Evolutionary conservation across 257 asterid species (phyloP).

Genomic region (Mentha longifolia): DNA sequence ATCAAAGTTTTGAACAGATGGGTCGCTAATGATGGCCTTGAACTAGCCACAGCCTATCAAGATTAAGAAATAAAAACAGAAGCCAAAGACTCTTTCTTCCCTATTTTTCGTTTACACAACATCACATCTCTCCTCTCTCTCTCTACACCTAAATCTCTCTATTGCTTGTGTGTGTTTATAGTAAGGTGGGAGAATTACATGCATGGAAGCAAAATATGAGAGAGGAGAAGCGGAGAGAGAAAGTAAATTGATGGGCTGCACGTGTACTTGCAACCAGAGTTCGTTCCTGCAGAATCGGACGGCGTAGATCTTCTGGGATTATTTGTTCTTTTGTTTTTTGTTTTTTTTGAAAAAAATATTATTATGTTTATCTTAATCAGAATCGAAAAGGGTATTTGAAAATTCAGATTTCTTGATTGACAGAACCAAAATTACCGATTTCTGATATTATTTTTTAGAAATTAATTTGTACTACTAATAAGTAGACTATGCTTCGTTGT

Average conservation of each 20-base stretch:
- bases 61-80: constrained; percentile 47
- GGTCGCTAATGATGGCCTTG: constrained; percentile 59
- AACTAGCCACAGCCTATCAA: constrained; percentile 53
- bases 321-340: not conserved
- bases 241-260: constrained; percentile 37
- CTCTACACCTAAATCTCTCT: constrained; percentile 21
- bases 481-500: constrained; percentile 19
- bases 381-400: constrained; percentile 16
- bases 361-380: not conserved
- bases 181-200: constrained; percentile 71
- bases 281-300: constrained; percentile 47
- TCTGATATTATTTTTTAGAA: too few species aligned
- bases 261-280: constrained; percentile 54
- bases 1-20: constrained; percentile 50
- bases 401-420: constrained; percentile 25
- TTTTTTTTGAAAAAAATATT: not conserved
- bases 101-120: constrained; percentile 39
- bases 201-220: constrained; percentile 63
- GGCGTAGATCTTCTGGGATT: constrained; percentile 43
- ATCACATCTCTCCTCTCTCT: constrained; percentile 23
- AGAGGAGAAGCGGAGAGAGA: constrained; percentile 27
- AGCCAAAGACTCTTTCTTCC: constrained; percentile 70
- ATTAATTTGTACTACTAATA: too few species aligned
- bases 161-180: constrained; percentile 41
- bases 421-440: constrained; percentile 11